A percentile compares a stretch with the other conserved stretches of the same genome.
These are phyloP conservation scores for Straminergon stramineum DNA, from an alignment of 225 moss, liverwort and hornwort genomes.

Conservation along the genomic window DNA sequence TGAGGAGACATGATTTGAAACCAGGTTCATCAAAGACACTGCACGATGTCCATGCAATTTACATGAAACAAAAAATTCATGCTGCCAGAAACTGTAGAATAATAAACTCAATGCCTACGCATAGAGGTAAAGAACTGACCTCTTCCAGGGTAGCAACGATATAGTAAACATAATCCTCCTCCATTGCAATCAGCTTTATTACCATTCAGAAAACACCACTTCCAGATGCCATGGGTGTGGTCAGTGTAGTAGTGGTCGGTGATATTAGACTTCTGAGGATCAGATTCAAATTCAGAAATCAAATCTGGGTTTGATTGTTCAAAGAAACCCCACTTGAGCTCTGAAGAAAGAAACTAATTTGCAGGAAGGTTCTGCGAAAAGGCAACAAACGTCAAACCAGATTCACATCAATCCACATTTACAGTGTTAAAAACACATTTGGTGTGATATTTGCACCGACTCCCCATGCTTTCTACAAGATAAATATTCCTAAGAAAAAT, in stretches of 20 bases:
- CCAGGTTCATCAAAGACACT: not conserved
- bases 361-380: slow-evolving; percentile 30
- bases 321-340: slow-evolving; percentile 13
- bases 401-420: not conserved
- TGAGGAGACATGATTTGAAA: not conserved
- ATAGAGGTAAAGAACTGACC: slow-evolving; percentile 12
- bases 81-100: not conserved
- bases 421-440: not conserved
- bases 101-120: not conserved
- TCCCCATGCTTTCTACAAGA: not conserved
- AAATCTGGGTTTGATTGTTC: not conserved
- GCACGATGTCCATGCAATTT: not conserved
- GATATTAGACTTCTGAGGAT: not conserved
- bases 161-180: slow-evolving; percentile 30
- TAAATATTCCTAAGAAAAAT: not conserved
- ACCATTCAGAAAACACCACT: slow-evolving; percentile 38
- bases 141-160: slow-evolving; percentile 29
- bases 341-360: slow-evolving; percentile 34
- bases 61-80: not conserved
- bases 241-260: slow-evolving; percentile 3
- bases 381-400: not conserved
- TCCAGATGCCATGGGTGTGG: slow-evolving; percentile 34
- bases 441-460: not conserved
- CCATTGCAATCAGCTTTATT: slow-evolving; percentile 16
- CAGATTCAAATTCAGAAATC: not conserved